Percentiles rank a stretch among this genome's conserved stretches.
These are phyloP conservation scores for Chlorella sp. DNA, from an alignment of 139 green algal species.

Conservation along the genomic window DNA sequence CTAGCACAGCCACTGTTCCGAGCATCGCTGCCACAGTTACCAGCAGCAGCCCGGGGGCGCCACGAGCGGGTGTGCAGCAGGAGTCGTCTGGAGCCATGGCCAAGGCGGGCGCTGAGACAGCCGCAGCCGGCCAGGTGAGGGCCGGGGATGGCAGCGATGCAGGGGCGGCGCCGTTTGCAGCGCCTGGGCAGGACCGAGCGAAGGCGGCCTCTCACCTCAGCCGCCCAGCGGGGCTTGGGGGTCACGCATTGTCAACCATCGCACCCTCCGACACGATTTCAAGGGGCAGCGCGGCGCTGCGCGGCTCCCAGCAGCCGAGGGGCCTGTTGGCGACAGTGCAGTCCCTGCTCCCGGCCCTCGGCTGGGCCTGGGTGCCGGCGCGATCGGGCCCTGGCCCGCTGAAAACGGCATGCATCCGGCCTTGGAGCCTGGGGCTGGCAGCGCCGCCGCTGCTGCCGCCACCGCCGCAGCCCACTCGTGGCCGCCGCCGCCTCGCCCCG, in stretches of 20 bases:
- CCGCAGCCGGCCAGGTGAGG: neutral
- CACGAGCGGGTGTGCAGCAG: neutral
- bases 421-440: neutral
- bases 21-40: too few relatives aligned
- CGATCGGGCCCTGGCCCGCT: neutral
- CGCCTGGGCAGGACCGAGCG: neutral
- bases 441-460: neutral
- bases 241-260: neutral
- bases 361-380: too few relatives aligned
- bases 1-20: too few relatives aligned
- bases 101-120: neutral
- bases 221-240: neutral
- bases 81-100: neutral
- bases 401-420: neutral
- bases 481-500: neutral
- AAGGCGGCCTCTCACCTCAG: neutral
- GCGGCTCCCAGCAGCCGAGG: too few relatives aligned
- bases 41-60: too few relatives aligned
- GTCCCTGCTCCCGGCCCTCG: too few relatives aligned
- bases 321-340: too few relatives aligned
- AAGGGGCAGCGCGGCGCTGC: too few relatives aligned
- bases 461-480: neutral
- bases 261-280: too few relatives aligned
- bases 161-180: too few relatives aligned
- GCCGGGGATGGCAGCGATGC: too few relatives aligned